A percentile compares a stretch with the other conserved stretches of the same genome.
These are phyloP conservation scores for Euptelea pleiosperma DNA, from an alignment of 164 flowering plant genomes.

Conservation along the genomic window DNA sequence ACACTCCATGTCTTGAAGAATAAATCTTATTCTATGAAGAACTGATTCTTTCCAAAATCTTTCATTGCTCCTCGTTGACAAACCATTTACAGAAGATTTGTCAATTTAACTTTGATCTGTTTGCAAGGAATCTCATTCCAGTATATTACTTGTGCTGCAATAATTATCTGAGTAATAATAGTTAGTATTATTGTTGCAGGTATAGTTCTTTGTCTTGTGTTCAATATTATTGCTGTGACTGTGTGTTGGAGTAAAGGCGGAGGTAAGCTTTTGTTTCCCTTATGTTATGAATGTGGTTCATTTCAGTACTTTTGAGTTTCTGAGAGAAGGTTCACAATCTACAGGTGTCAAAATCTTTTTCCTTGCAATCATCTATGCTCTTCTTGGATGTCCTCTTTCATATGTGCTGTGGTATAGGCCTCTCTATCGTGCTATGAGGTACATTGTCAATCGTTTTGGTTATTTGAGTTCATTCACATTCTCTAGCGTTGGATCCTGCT, in stretches of 20 bases:
- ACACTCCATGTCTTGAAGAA: neutral
- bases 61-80: neutral
- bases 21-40: neutral
- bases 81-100: neutral
- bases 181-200: constrained; percentile 48
- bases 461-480: too few relatives aligned
- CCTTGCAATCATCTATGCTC: constrained; percentile 81
- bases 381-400: constrained; percentile 83
- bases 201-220: constrained; percentile 79
- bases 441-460: constrained; percentile 1
- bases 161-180: neutral
- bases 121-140: neutral
- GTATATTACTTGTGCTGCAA: neutral
- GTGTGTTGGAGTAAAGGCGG: constrained; percentile 91
- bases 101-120: neutral
- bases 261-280: constrained; percentile 42
- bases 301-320: constrained; percentile 7
- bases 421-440: constrained; percentile 96
- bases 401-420: constrained; percentile 98
- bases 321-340: constrained; percentile 21
- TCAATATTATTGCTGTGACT: constrained; percentile 72
- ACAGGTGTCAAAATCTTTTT: constrained; percentile 91
- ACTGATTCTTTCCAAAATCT: neutral
- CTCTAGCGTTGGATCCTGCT: too few relatives aligned
- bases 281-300: neutral